These are phyloP conservation scores for Penicillium fuscoglaucum DNA, from an alignment of 2,329 filamentous ascomycete species.

Conservation along the genomic window DNA sequence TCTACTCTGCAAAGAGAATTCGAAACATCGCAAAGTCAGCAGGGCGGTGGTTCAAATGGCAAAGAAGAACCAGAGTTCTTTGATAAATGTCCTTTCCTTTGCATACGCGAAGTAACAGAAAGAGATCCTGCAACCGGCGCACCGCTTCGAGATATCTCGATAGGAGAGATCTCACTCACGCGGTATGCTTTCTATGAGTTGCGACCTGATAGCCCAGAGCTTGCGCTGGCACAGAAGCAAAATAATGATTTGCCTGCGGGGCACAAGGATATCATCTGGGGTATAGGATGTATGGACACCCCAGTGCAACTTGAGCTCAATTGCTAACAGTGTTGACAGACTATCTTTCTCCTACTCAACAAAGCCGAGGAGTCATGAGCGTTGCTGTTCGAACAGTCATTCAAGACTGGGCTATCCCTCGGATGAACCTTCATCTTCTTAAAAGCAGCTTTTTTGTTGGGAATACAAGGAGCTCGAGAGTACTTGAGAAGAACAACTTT, in stretches of 20 bases:
- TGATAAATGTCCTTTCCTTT: constrained; percentile 25
- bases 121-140: constrained; percentile 5
- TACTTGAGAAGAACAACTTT: constrained; percentile 35
- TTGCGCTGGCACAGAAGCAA: constrained; percentile 10
- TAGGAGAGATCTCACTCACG: constrained; percentile 26
- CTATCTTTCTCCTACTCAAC: constrained; percentile 27
- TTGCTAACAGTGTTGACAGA: constrained; percentile 15
- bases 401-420: constrained; percentile 28
- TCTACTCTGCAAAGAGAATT: constrained; percentile 6
- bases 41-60: not conserved
- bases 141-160: constrained; percentile 18
- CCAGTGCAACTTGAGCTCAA: not conserved
- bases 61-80: constrained; percentile 1
- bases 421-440: constrained; percentile 29
- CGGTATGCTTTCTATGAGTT: constrained; percentile 31
- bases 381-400: constrained; percentile 24
- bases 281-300: constrained; percentile 23
- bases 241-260: constrained; percentile 26
- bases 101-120: constrained; percentile 21
- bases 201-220: constrained; percentile 16
- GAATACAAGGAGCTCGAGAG: constrained; percentile 28
- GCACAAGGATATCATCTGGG: constrained; percentile 28
- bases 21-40: not conserved
- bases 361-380: constrained; percentile 35
- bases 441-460: constrained; percentile 24